Base-by-base conservation (phyloP, 179 eudicot genomes). In the Gypsophila paniculata region DNA sequence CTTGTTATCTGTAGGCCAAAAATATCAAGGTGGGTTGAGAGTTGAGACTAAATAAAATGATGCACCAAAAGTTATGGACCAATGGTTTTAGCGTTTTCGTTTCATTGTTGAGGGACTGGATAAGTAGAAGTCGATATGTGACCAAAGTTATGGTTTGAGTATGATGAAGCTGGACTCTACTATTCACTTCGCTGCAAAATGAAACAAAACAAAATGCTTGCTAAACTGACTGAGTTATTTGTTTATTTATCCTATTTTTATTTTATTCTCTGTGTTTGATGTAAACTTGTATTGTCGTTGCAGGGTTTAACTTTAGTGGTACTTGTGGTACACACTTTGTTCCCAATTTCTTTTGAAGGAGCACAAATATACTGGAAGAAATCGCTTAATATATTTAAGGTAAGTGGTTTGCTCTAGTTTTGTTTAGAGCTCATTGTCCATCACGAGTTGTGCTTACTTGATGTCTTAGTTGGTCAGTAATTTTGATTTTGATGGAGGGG, bases 321-420 rank as follows among this genome's bases (percentile, higher is more conserved):
- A 79, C 94, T 94, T 55, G 26, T 73, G 58, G 83, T 83, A 17
- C 97, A 94, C 80, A 78, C 76, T 49, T 75, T 94, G 44, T 87
- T 86, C 70, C 99, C 99, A 34, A 74, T 94, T 68, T 75, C 75
- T 29, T 94, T 78, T 72, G 99, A 91, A 83, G 97, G 97, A 66
- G 57, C 74, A 65, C 44, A 15, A 49, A 71, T 91, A 64, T 94
- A 72, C 81, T 91, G 96, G 92, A 91, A 77, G 82, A 89, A 72
- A 73, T 48, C 53, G 57, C 69, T 84, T 57, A 85, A 87, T 79
- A 85, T 70, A 70, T 61, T 91, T 61, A 89, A 90, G 99, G 99
- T 94, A 86, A 71, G 12, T 51, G 23, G 34, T 12, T 61, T 62
- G 61, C 59, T 61, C 65, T 23, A 69, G 21, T 57, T 65, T 11